Evolutionary conservation across 306 rosid species (phyloP).

Genomic region (Gastrolobium bilobum): DNA sequence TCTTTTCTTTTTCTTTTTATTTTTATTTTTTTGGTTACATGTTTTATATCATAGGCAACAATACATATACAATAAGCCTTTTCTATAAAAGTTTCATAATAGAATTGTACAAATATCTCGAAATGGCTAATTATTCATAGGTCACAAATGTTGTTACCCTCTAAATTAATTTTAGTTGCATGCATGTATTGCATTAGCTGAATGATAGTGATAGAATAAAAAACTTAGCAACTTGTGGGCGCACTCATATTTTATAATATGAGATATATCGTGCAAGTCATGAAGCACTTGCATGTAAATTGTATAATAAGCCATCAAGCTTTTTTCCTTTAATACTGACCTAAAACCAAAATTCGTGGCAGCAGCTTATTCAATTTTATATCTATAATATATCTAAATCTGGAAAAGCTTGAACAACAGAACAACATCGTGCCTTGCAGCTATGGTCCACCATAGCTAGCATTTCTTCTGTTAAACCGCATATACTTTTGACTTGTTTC

Average conservation of each 20-base stretch:
- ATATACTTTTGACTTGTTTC: background rate
- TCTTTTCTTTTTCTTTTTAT: too few species aligned
- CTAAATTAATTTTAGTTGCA: background rate
- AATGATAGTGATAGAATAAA: background rate
- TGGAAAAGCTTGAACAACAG: background rate
- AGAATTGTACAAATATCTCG: background rate
- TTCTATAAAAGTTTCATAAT: too few species aligned
- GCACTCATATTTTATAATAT: slow-evolving; percentile 2
- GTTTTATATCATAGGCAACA: too few species aligned
- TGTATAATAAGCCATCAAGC: background rate
- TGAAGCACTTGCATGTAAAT: slow-evolving; percentile 32
- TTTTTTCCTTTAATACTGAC: background rate
- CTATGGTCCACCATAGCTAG: too few species aligned
- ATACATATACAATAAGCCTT: too few species aligned
- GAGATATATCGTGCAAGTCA: slow-evolving; percentile 9
- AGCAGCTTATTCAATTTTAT: background rate
- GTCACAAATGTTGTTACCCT: background rate
- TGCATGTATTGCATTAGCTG: background rate
- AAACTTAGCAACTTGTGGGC: background rate
- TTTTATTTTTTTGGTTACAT: too few species aligned
- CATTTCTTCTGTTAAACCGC: background rate
- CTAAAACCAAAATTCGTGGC: background rate
- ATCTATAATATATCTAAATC: background rate
- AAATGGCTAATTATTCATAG: background rate
- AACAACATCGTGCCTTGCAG: background rate